These are phyloP conservation scores for Trichophyton mentagrophytes DNA, from an alignment of 2,329 filamentous ascomycete genomes.

Conservation along the genomic window DNA sequence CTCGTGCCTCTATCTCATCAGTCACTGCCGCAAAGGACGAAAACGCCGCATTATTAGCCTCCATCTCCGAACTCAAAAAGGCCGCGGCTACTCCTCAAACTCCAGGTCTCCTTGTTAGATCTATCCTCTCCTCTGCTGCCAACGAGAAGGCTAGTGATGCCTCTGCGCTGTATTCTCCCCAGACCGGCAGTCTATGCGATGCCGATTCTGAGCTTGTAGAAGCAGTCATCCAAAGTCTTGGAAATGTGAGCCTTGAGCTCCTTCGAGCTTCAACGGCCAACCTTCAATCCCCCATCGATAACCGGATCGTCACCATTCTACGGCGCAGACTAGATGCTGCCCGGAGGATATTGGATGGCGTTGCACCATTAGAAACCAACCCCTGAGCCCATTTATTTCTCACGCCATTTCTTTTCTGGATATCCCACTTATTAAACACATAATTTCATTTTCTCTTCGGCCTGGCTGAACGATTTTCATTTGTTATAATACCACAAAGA, in stretches of 20 bases:
- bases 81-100: neutral
- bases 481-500: neutral
- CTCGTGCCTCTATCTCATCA: neutral
- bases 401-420: neutral
- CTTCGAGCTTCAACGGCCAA: conserved; percentile 34
- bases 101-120: conserved; percentile 1
- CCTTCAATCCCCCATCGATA: conserved; percentile 38
- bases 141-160: neutral
- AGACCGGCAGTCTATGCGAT: conserved; percentile 32
- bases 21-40: neutral
- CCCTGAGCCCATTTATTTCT: neutral
- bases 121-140: conserved; percentile 5
- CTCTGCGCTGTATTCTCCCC: conserved; percentile 22
- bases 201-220: conserved; percentile 47
- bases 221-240: conserved; percentile 39
- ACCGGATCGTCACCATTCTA: conserved; percentile 48
- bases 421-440: neutral
- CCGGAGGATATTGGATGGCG: conserved; percentile 57
- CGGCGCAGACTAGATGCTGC: conserved; percentile 63
- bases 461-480: conserved; percentile 13
- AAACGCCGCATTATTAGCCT: conserved; percentile 3
- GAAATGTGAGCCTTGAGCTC: conserved; percentile 39
- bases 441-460: conserved; percentile 28
- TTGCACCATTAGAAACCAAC: neutral
- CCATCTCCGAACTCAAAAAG: neutral